Percentiles rank a stretch among this genome's conserved stretches.
Evolutionary conservation across 805 yeast species (phyloP).

Genomic region (Kodamaea jinghongensis): DNA sequence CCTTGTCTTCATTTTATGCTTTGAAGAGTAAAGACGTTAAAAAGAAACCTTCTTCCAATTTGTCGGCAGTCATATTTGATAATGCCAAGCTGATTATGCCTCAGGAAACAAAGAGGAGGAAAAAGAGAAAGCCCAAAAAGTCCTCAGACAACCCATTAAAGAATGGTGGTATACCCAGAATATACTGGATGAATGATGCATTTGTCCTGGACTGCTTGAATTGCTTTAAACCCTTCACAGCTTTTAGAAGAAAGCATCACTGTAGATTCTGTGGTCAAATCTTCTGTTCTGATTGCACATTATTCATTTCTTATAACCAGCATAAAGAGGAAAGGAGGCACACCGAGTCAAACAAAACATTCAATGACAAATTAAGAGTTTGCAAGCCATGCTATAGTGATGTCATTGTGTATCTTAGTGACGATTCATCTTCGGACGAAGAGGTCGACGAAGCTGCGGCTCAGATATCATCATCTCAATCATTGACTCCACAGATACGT

Average conservation of each 20-base stretch:
- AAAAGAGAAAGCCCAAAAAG: constrained; percentile 27
- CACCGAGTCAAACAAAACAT: constrained; percentile 21
- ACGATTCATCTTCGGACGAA: constrained; percentile 46
- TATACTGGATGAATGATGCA: constrained; percentile 96
- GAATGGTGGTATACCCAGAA: constrained; percentile 58
- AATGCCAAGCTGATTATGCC: constrained; percentile 38
- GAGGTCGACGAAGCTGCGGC: constrained; percentile 18
- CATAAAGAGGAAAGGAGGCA: constrained; percentile 37
- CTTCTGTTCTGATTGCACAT: constrained; percentile 81
- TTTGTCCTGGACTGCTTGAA: constrained; percentile 84
- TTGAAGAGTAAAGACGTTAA: constrained; percentile 21
- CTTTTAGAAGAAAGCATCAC: constrained; percentile 90
- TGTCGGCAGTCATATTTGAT: constrained; percentile 34
- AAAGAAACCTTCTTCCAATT: constrained; percentile 29
- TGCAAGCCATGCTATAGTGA: constrained; percentile 75
- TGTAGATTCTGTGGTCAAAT: constrained; percentile 96
- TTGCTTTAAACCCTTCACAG: constrained; percentile 75
- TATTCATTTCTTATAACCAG: constrained; percentile 58
- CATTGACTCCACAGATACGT: constrained; percentile 25
- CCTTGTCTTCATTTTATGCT: constrained; percentile 26
- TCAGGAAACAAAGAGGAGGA: constrained; percentile 22
- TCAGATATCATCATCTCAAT: constrained; percentile 12
- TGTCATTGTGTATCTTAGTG: constrained; percentile 67
- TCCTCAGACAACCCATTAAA: constrained; percentile 42
- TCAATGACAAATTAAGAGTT: constrained; percentile 68